Evolutionary conservation across 1,284 basidiomycete species (phyloP), one percentile per base, ranked within the genome.

Genomic region (Naganishia cerealis): DNA sequence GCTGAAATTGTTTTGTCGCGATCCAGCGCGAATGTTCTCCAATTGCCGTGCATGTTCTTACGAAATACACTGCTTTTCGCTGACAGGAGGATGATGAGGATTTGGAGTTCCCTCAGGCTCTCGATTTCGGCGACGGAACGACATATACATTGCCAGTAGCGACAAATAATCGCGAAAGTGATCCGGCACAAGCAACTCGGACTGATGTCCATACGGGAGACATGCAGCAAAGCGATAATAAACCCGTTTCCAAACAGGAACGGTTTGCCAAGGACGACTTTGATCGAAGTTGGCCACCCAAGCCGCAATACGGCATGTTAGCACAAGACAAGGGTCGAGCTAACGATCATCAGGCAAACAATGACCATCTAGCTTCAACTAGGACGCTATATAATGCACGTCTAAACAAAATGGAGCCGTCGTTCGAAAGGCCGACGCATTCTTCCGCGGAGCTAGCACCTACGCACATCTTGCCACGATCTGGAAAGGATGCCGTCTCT

Each of bases 121-220:
- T 96, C 74, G 92, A 96, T 78, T 96, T 96, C 76, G 92, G 87
- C 6, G 94, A 96, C 76, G 92, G 92, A 7, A 86, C 88, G 56
- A 90, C 91, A 76, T 94, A 94, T 82, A 91, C 88, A 72, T 84
- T 93, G 68, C 86, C 77, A 57, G 71, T 88, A 70, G 79, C 86
- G 9, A 76, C 82, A 40, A 82, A 84, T 21, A 50, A 43, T 36
- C 58, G 50, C 67, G 38, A 42, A 21, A 55, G 58, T 42, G 58
- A 42, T 38, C 21, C 56, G 12, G n/a, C 59, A 33, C 59, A 66
- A 48, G 46, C 46, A 6, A 50, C 46, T 24, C 46, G 21, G 8
- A 50, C 10, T 50, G 50, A 56, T 2, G 12, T 56, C 12, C 15
- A 52, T 29, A 13, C 71, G 6, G 42, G 63, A 18, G 79, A 76